Conservation (phyloP, 306 rosid genomes). For the Sophora flavescens region DNA sequence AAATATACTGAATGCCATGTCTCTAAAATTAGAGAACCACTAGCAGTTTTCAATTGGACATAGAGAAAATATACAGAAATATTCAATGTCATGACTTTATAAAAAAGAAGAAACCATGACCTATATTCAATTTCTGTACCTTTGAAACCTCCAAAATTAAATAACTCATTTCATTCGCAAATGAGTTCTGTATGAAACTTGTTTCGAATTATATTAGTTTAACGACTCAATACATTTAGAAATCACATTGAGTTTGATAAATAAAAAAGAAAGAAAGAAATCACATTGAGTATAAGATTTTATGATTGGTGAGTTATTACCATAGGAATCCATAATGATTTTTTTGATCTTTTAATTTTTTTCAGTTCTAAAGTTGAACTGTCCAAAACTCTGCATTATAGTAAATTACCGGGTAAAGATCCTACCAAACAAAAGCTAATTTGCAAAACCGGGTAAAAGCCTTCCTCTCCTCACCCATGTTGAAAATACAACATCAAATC, state of each 20-base stretch:
- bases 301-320: conserved; percentile 12
- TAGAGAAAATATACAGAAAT: not conserved
- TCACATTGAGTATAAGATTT: not conserved
- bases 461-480: conserved; percentile 37
- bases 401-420: not conserved
- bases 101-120: conserved; percentile 16
- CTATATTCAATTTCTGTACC: conserved; percentile 30
- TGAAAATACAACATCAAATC: conserved; percentile 25
- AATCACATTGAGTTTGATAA: not conserved
- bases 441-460: conserved; percentile 36
- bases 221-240: conserved; percentile 2
- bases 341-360: not conserved
- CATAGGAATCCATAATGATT: not conserved
- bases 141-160: conserved; percentile 12
- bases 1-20: conserved; percentile 4
- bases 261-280: too few relatives aligned
- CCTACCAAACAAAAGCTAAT: conserved; percentile 27
- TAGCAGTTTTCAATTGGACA: conserved; percentile 30
- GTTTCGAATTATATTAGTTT: not conserved
- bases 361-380: not conserved
- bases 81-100: conserved; percentile 1
- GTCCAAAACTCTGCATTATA: conserved; percentile 22
- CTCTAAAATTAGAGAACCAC: conserved; percentile 28
- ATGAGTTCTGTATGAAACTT: not conserved
- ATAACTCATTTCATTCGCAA: conserved; percentile 18